Evolutionary conservation across 2,329 filamentous ascomycete genomes (phyloP).

Genomic region (Kalaharituber pfeilii): DNA sequence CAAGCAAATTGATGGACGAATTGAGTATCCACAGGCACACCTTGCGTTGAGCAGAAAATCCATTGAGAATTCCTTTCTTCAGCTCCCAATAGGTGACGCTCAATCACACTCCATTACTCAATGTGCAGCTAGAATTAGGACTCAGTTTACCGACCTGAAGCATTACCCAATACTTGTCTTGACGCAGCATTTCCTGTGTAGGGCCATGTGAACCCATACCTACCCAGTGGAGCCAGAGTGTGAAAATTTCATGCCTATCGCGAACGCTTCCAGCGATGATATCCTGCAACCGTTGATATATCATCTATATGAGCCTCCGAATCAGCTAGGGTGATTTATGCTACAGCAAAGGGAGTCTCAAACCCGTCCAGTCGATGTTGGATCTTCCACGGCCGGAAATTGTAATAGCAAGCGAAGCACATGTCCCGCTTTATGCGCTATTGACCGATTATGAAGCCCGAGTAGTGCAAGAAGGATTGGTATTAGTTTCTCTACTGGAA

Average conservation of each 20-base stretch:
- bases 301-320: slow-evolving; percentile 5
- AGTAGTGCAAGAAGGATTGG: not conserved
- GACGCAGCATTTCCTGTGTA: slow-evolving; percentile 8
- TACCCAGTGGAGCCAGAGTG: slow-evolving; percentile 15
- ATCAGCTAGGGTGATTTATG: not conserved
- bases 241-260: slow-evolving; percentile 10
- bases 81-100: too few relatives aligned
- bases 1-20: slow-evolving; percentile 13
- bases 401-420: not conserved
- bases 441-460: not conserved
- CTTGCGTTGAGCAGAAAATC: slow-evolving; percentile 20
- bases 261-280: slow-evolving; percentile 7
- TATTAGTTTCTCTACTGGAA: not conserved
- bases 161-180: slow-evolving; percentile 13
- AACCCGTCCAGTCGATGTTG: not conserved
- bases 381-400: not conserved
- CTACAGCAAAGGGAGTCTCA: not conserved
- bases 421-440: not conserved
- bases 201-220: slow-evolving; percentile 7
- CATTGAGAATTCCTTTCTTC: not conserved
- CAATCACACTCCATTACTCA: too few relatives aligned
- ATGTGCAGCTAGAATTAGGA: too few relatives aligned
- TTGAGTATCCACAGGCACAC: slow-evolving; percentile 20
- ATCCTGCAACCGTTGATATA: not conserved
- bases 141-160: slow-evolving; percentile 12